Percentiles rank a stretch among this genome's conserved stretches.
These are phyloP conservation scores for Solidago caesia DNA, from an alignment of 129 eudicot species.

Conservation along the genomic window DNA sequence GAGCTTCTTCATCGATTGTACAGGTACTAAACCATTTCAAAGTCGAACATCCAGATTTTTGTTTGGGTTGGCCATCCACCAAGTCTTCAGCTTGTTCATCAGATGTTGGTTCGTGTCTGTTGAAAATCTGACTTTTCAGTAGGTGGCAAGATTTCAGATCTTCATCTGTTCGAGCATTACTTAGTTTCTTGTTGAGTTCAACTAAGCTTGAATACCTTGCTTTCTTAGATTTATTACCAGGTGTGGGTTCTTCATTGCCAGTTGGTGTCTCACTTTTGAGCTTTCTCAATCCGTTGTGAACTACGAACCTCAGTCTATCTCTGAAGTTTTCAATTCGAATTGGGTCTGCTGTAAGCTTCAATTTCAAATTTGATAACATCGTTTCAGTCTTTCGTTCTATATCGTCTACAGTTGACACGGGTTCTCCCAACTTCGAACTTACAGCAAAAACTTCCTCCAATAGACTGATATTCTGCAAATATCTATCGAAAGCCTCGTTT, in stretches of 20 bases:
- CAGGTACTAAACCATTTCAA: constrained; percentile 44
- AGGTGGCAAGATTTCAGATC: constrained; percentile 63
- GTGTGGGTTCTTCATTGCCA: constrained; percentile 43
- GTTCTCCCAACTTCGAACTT: constrained; percentile 42
- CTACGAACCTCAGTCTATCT: constrained; percentile 59
- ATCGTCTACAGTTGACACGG: constrained; percentile 16
- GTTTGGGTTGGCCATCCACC: constrained; percentile 20
- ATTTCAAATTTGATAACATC: constrained; percentile 42
- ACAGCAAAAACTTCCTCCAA: constrained; percentile 70
- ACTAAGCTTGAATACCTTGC: constrained; percentile 42
- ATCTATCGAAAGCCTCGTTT: constrained; percentile 86
- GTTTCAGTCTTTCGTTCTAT: constrained; percentile 35
- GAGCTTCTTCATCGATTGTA: constrained; percentile 47
- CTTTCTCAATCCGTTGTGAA: constrained; percentile 65
- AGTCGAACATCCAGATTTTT: constrained; percentile 20
- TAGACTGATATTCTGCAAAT: constrained; percentile 61
- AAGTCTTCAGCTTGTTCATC: constrained; percentile 26
- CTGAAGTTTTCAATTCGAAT: constrained; percentile 56
- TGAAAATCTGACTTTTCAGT: constrained; percentile 45
- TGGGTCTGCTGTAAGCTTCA: constrained; percentile 60
- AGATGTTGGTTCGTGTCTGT: constrained; percentile 7
- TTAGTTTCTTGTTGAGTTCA: constrained; percentile 63
- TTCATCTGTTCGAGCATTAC: constrained; percentile 64
- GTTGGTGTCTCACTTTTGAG: constrained; percentile 36
- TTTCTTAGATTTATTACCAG: constrained; percentile 41